Evolutionary conservation across 495 filamentous ascomycete species (phyloP), one percentile per base, ranked within the genome.

Genomic region (Chaetomium cochliodes): DNA sequence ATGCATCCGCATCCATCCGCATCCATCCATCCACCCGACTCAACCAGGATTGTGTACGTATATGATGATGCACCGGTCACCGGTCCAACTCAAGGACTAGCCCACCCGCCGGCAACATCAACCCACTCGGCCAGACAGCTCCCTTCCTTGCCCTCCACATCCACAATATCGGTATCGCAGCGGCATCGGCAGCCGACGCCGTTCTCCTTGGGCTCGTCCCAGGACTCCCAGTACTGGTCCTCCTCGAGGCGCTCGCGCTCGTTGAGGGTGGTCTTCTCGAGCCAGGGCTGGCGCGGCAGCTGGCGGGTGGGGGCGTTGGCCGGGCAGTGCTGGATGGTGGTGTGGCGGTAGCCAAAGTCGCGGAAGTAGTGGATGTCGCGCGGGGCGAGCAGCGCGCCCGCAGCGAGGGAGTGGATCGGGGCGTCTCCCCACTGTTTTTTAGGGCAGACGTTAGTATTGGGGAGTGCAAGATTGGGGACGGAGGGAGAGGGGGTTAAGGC

Each of bases 291-390:
- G 58, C 92, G 86, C 20, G 90, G 85, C 39, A 97, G 81, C 77
- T 99, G 94, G 16, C 91, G 88, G 22, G 90, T 88, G 5, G 93
- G 94, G 13, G 96, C 96, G 76, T 99, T 99, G 57, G 92, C 92
- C 1, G 94, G 94, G 74, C 94, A 98, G 79, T 98, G 94, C 77
- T 98, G 94, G 75, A 98, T 98, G 22, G 94, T 98, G 20, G 94
- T 98, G 77, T 98, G 94, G 66, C 94, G 87, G 78, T 98, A 98
- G 58, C 94, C 94, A 79, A 98, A 96, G 74, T 98, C 94, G 70
- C 94, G 92, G 90, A 98, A 98, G 78, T 98, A 98, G 76, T 98
- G 94, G 69, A 99, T 92, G 73, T 98, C 92, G 51, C 78, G 74
- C 22, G 92, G 90, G 5, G 85, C 80, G 56, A 99, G 84, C 50